These are phyloP conservation scores for Microdochium paspali DNA, from an alignment of 2,329 filamentous ascomycete species.

Conservation along the genomic window DNA sequence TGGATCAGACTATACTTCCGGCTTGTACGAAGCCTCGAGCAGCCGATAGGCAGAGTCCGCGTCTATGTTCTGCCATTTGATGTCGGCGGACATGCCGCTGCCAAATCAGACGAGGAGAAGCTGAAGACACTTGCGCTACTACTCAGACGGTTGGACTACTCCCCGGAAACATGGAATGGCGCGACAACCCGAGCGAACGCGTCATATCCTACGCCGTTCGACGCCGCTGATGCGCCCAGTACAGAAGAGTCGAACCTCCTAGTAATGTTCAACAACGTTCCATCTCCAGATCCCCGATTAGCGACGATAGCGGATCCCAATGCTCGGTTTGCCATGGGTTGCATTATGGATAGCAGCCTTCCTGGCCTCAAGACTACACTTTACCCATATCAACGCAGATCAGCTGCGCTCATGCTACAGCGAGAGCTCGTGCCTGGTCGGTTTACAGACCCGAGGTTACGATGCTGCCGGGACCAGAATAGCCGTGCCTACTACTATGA, in stretches of 20 bases:
- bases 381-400: slow-evolving; percentile 71
- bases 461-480: slow-evolving; percentile 47
- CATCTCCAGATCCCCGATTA: slow-evolving; percentile 54
- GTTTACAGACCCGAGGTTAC: slow-evolving; percentile 65
- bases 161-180: slow-evolving; percentile 45
- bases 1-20: slow-evolving; percentile 37
- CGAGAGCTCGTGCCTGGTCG: slow-evolving; percentile 59
- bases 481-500: slow-evolving; percentile 63
- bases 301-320: slow-evolving; percentile 37
- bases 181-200: slow-evolving; percentile 9
- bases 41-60: slow-evolving; percentile 27
- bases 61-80: slow-evolving; percentile 61
- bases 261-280: slow-evolving; percentile 63
- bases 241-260: slow-evolving; percentile 46
- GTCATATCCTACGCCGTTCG: slow-evolving; percentile 16
- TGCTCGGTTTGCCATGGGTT: slow-evolving; percentile 41
- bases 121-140: slow-evolving; percentile 39
- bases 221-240: slow-evolving; percentile 24
- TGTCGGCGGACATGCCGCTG: slow-evolving; percentile 33
- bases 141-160: slow-evolving; percentile 45
- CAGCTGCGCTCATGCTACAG: slow-evolving; percentile 76
- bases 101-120: slow-evolving; percentile 36
- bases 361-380: slow-evolving; percentile 54
- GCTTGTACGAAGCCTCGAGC: slow-evolving; percentile 6
- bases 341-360: slow-evolving; percentile 42